A percentile compares a stretch with the other conserved stretches of the same genome.
Conservation (phyloP, 108 stramenopile genomes). For the Cyclotella kingstonii region DNA sequence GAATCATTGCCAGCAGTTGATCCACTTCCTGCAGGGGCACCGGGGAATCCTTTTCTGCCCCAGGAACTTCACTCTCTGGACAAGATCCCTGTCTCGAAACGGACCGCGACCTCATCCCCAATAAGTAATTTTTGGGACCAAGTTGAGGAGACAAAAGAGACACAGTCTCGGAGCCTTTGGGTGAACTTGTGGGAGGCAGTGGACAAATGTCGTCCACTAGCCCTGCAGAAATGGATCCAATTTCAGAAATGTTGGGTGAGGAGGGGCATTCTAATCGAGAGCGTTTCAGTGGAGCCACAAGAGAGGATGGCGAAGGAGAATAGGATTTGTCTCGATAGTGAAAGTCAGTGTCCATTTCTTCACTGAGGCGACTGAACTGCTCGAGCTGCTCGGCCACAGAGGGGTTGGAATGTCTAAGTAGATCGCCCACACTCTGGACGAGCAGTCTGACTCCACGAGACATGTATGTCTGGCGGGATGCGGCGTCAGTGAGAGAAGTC, state of each 20-base stretch:
- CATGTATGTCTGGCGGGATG: constrained; percentile 42
- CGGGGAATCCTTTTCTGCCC: constrained; percentile 17
- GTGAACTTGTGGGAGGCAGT: neutral
- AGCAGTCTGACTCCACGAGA: constrained; percentile 30
- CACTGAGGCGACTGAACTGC: constrained; percentile 31
- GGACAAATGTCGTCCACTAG: constrained; percentile 14
- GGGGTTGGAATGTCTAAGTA: constrained; percentile 23
- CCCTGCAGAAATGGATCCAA: constrained; percentile 22
- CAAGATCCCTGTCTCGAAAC: constrained; percentile 18
- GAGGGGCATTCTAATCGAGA: constrained; percentile 24
- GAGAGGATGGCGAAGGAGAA: neutral
- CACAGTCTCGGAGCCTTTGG: neutral
- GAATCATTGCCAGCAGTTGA: constrained; percentile 21
- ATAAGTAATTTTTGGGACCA: neutral
- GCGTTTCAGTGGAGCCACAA: neutral
- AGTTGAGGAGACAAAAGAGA: constrained; percentile 2
- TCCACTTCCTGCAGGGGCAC: constrained; percentile 28
- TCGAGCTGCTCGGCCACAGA: constrained; percentile 40
- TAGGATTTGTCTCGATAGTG: constrained; percentile 12
- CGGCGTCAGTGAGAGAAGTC: constrained; percentile 31
- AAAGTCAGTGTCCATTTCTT: constrained; percentile 31
- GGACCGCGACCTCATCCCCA: constrained; percentile 13
- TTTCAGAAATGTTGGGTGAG: constrained; percentile 35
- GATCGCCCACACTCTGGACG: constrained; percentile 44
- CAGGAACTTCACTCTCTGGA: constrained; percentile 13